These are phyloP conservation scores for Arabidopsis arenosa DNA, from an alignment of 345 rosid genomes.

Conservation along the genomic window DNA sequence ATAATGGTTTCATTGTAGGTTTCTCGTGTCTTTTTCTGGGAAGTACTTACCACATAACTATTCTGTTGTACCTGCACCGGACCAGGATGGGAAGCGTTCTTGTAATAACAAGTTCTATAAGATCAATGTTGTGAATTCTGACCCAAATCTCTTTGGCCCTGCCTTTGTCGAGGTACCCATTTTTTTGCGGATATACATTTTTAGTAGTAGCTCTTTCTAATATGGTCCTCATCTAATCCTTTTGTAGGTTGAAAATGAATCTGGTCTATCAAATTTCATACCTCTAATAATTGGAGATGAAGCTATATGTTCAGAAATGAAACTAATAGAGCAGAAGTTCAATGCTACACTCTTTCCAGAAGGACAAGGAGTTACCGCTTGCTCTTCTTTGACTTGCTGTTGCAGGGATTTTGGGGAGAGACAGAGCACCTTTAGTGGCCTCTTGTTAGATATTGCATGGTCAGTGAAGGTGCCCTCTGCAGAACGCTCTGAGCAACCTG, in stretches of 20 bases:
- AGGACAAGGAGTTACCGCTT: slow-evolving; percentile 43
- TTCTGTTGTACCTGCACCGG: slow-evolving; percentile 54
- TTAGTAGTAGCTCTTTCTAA: slow-evolving; percentile 1
- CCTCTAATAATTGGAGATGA: slow-evolving; percentile 76
- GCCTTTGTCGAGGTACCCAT: slow-evolving; percentile 84
- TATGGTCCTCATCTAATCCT: slow-evolving; percentile 17
- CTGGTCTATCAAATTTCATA: slow-evolving; percentile 89
- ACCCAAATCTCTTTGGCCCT: slow-evolving; percentile 79
- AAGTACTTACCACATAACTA: slow-evolving; percentile 74
- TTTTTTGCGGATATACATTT: slow-evolving; percentile 10
- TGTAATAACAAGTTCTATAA: slow-evolving; percentile 69
- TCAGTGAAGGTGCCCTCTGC: slow-evolving; percentile 65
- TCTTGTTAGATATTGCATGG: slow-evolving; percentile 88
- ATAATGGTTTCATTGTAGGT: slow-evolving; percentile 56
- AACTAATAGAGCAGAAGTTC: slow-evolving; percentile 63
- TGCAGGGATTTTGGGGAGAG: slow-evolving; percentile 54
- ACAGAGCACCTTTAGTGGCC: slow-evolving; percentile 63
- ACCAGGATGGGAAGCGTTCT: slow-evolving; percentile 47
- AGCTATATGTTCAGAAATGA: slow-evolving; percentile 81
- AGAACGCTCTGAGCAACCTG: slow-evolving; percentile 52
- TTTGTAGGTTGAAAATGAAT: slow-evolving; percentile 85
- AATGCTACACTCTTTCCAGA: slow-evolving; percentile 50
- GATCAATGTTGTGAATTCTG: slow-evolving; percentile 57
- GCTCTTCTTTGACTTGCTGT: slow-evolving; percentile 41
- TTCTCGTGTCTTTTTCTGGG: slow-evolving; percentile 88